phyloP scores from a whole-genome alignment of 352 stramenopile genomes.

The Pythium phragmiticola region DNA sequence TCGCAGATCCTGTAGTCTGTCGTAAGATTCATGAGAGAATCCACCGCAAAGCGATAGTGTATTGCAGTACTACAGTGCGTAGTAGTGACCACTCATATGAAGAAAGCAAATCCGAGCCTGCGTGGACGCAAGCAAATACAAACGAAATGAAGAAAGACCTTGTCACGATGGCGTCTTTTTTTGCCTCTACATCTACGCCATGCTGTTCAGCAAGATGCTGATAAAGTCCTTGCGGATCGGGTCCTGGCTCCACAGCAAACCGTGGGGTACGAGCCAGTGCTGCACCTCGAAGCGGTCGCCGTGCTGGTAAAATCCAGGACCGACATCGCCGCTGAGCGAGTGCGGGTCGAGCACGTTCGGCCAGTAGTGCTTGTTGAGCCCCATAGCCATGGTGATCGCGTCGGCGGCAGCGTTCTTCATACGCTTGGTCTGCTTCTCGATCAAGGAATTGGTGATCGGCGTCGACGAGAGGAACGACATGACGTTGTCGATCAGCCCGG shows the following conservation, averaged over 20 bases:
- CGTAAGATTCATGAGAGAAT: too few relatives aligned
- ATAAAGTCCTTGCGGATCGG: too few relatives aligned
- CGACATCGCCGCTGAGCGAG: slow-evolving; percentile 3
- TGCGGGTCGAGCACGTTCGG: slow-evolving; percentile 2
- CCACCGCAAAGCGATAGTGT: too few relatives aligned
- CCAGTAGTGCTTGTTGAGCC: slow-evolving; percentile 16
- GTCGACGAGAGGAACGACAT: slow-evolving; percentile 1
- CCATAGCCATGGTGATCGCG: not conserved
- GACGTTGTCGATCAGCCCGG: not conserved
- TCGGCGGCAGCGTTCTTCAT: not conserved
- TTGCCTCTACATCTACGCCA: too few relatives aligned
- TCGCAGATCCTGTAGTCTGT: too few relatives aligned
- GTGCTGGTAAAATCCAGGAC: slow-evolving; percentile 2
- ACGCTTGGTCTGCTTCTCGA: not conserved
- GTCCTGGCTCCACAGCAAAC: slow-evolving; percentile 7
- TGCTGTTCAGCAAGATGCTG: not conserved
- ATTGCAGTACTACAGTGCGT: too few relatives aligned
- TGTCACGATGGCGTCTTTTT: too few relatives aligned
- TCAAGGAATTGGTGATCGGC: not conserved
- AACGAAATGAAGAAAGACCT: too few relatives aligned
- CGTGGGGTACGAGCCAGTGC: slow-evolving; percentile 17
- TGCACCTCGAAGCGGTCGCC: slow-evolving; percentile 16
- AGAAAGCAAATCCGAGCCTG: too few relatives aligned
- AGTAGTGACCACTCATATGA: too few relatives aligned
- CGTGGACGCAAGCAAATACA: too few relatives aligned